Evolutionary conservation across 495 filamentous ascomycete species (phyloP).

Genomic region (Neurospora sp.): DNA sequence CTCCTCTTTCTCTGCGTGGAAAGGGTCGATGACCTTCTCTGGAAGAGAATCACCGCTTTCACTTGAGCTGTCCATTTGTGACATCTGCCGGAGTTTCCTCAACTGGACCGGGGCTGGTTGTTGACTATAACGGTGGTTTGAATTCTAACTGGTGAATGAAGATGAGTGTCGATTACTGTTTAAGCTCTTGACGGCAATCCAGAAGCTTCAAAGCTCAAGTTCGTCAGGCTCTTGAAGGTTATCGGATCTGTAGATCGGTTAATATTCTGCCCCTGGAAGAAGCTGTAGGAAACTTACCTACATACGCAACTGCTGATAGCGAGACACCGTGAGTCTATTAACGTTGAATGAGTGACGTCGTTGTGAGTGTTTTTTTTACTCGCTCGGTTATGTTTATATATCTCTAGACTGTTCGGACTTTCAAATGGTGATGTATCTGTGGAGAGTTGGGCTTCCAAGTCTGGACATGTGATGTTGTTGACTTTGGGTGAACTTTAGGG

Average conservation of each 20-base stretch:
- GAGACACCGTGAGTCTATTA: not conserved
- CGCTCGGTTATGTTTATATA: not conserved
- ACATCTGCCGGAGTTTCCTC: not conserved
- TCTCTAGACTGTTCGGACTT: not conserved
- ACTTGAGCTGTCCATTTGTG: constrained; percentile 3
- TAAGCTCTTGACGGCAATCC: not conserved
- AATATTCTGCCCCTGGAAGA: not conserved
- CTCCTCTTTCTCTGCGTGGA: constrained; percentile 10
- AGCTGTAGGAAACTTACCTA: not conserved
- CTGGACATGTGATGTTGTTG: not conserved
- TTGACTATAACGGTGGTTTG: not conserved
- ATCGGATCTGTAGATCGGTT: not conserved
- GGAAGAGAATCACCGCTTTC: constrained; percentile 1
- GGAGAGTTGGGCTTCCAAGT: not conserved
- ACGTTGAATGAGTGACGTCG: not conserved
- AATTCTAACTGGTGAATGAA: not conserved
- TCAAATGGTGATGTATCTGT: not conserved
- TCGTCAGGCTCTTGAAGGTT: not conserved
- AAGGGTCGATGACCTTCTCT: constrained; percentile 9
- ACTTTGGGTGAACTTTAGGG: not conserved
- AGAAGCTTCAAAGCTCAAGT: not conserved
- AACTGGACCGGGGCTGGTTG: not conserved
- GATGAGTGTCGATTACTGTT: not conserved
- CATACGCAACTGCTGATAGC: not conserved
- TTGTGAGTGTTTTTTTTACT: not conserved